Evolutionary conservation across 2,329 filamentous ascomycete species (phyloP).

Genomic region (Trichoderma pleuroti): DNA sequence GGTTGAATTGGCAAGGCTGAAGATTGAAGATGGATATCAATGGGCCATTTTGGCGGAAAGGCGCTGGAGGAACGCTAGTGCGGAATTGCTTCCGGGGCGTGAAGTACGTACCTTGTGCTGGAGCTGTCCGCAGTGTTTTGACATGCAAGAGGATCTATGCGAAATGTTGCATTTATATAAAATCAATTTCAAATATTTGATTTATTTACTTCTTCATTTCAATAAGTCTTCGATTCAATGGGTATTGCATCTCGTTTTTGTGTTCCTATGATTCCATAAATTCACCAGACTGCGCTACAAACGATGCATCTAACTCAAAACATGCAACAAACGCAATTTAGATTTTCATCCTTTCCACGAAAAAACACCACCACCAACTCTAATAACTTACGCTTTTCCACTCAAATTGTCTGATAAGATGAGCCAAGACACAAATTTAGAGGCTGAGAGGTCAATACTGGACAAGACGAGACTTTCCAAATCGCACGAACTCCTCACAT

Average conservation of each 20-base stretch:
- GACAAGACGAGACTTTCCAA: constrained; percentile 35
- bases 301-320: constrained; percentile 2
- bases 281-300: neutral
- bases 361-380: neutral
- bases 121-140: neutral
- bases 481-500: constrained; percentile 48
- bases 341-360: constrained; percentile 1
- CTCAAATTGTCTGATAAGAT: constrained; percentile 20
- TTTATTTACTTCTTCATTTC: neutral
- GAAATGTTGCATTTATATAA: neutral
- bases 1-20: constrained; percentile 2
- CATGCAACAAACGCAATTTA: constrained; percentile 11
- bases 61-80: constrained; percentile 4
- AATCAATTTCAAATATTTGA: neutral
- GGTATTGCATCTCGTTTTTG: neutral
- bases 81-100: constrained; percentile 13
- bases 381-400: neutral
- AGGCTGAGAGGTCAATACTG: constrained; percentile 24
- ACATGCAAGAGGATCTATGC: neutral
- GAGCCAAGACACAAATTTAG: constrained; percentile 23
- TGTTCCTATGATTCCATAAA: neutral
- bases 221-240: neutral
- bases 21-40: neutral
- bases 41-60: constrained; percentile 1
- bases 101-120: neutral